Base-by-base conservation (phyloP, 23 red algal genomes). In the Cyanidium caldarium region DNA sequence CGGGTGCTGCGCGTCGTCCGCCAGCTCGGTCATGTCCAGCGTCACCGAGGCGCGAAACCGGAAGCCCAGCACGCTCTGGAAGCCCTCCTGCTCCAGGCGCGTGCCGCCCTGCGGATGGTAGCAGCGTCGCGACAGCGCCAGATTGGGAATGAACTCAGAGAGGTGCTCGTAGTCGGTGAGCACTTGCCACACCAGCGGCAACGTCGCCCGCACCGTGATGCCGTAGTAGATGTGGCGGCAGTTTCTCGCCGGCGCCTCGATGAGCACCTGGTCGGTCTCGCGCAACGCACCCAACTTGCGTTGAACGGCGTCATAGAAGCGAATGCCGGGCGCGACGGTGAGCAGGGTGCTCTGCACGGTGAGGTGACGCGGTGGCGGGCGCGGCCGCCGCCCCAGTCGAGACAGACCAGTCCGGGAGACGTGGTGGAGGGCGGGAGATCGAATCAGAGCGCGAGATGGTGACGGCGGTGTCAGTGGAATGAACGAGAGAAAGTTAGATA, bases 1-100 rank as follows among this genome's bases (percentile, higher is more conserved):
- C 10, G 51, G 51, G 12, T n/a, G 44, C 10, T 51, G 29, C 29
- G 58, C 61, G 16, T 76, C 30, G 2, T 65, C 44, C 38, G 66
- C 69, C 3, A 82, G 42, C 77, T 96, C 91, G 0, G 37, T 83
- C 91, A 96, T 96, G 70, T 96, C 91, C 80, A 96, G 75, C 20
- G 66, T 66, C 21, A 96, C 69, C 13, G 80, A 75, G 34, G 91
- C 91, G 40, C 79, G 80, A 67, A 96, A 96, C 46, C 82, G 46
- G 65, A 96, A 96, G 35, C 91, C 75, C 16, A 96, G 38, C 34
- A 96, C 86, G 26, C 57, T 72, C 69, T 96, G 91, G 0, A 86
- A 57, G 43, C 91, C 91, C 34, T 72, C 85, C 46, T 96, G 91
- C 71, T 81, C 73, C 20, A 96, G 58, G 1, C 91, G 91, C 30